Percentiles rank a stretch among this genome's conserved stretches.
Conservation (phyloP, 2,329 filamentous ascomycete species). For the Arachnomyces sp. region DNA sequence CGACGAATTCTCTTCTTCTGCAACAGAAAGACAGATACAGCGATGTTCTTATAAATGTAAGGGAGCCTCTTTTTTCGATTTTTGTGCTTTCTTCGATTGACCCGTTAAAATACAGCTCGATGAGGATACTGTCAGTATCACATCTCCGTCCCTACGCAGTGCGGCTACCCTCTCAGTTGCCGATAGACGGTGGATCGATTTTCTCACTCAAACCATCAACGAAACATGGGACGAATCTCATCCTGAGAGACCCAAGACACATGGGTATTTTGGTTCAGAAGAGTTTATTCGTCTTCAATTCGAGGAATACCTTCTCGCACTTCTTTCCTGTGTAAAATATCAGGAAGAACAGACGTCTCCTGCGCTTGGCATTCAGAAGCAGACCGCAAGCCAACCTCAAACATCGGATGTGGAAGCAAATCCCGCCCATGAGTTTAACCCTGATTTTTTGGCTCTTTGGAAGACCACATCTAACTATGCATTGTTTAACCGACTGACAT, state of each 20-base stretch:
- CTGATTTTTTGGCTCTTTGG: conserved; percentile 84
- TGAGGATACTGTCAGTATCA: conserved; percentile 76
- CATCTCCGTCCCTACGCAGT: conserved; percentile 66
- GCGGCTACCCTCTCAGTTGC: conserved; percentile 74
- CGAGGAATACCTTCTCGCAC: conserved; percentile 86
- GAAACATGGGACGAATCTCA: conserved; percentile 96
- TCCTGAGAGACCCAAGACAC: conserved; percentile 80
- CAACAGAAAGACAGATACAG: conserved; percentile 95
- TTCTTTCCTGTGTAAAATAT: conserved; percentile 85
- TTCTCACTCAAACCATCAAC: conserved; percentile 83
- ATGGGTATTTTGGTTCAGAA: conserved; percentile 91
- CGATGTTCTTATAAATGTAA: conserved; percentile 81
- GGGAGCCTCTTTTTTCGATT: conserved; percentile 9
- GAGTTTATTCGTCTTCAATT: conserved; percentile 97
- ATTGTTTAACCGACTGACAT: conserved; percentile 70
- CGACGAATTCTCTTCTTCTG: conserved; percentile 86
- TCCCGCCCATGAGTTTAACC: conserved; percentile 73
- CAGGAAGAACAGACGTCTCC: conserved; percentile 56
- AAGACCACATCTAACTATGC: conserved; percentile 80
- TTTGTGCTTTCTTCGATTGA: background rate
- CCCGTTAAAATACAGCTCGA: conserved; percentile 52
- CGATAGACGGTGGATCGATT: conserved; percentile 94
- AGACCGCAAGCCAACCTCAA: conserved; percentile 43
- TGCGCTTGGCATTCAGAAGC: conserved; percentile 27
- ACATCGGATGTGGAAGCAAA: conserved; percentile 65